Percentiles rank a stretch among this genome's conserved stretches.
These are phyloP conservation scores for Mortierella sp. DNA, from an alignment of 371 early-diverging fungal species.

Conservation along the genomic window DNA sequence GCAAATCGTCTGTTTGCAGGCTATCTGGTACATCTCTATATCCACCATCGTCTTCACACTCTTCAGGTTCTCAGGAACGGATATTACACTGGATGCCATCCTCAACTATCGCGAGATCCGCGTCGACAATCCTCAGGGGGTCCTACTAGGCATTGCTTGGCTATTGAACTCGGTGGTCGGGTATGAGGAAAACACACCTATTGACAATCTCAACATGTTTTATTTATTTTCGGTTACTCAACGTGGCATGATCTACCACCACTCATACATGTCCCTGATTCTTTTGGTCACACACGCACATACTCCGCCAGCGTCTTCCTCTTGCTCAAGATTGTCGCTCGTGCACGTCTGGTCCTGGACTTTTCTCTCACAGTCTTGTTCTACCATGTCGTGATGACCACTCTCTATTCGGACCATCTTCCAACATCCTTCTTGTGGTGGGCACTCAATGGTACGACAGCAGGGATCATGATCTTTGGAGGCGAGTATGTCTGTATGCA, in stretches of 20 bases:
- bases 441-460: conserved; percentile 64
- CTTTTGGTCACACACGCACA: no score
- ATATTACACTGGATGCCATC: conserved; percentile 74
- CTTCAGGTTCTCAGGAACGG: conserved; percentile 70
- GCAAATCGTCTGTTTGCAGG: conserved; percentile 71
- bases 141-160: conserved; percentile 76
- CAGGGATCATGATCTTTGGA: conserved; percentile 75
- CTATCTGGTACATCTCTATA: conserved; percentile 69
- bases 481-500: conserved; percentile 88
- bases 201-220: no score
- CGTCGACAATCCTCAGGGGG: conserved; percentile 78
- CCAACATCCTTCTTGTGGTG: conserved; percentile 79
- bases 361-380: conserved; percentile 80
- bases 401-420: conserved; percentile 66
- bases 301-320: conserved; percentile 57
- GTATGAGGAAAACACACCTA: conserved; percentile 53
- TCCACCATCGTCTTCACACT: conserved; percentile 65
- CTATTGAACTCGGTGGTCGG: conserved; percentile 69
- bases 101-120: conserved; percentile 71
- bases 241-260: no score
- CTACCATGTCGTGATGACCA: conserved; percentile 73
- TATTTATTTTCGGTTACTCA: no score
- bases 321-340: conserved; percentile 76
- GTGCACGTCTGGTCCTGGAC: conserved; percentile 84
- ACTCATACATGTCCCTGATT: no score